Evolutionary conservation across 768 basidiomycete species (phyloP), one percentile per base, ranked within the genome.

Genomic region (Tubosaeta sp.): DNA sequence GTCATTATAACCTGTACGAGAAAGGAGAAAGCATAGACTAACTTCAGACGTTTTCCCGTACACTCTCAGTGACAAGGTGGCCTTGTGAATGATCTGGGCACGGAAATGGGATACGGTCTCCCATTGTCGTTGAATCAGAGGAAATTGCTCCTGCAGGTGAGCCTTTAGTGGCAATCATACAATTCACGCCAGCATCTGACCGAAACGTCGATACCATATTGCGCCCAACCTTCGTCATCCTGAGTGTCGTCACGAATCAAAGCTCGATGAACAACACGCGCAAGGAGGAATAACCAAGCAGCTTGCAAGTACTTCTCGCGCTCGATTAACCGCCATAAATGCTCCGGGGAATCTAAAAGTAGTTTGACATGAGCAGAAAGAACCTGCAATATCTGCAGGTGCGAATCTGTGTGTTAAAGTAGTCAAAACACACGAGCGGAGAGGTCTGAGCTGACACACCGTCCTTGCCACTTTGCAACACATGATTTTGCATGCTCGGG

Each of bases 91-190:
- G 56, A 97, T 95, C 63, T 95, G 93, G 1, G 85, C 75, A 41
- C 92, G 85, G 64, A 95, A 92, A 58, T 88, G 90, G 5, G 84
- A 82, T 8, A 97, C 82, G 1, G 82, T 77, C 52, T 95, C 95
- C 95, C 94, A 97, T 69, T 97, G 95, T 33, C 91, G 85, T 58
- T 92, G 88, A 4, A 92, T 82, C 5, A 97, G 74, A 26, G 94
- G 91, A 58, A 95, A 87, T 69, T 94, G 90, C 43, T 82, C 81
- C 92, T 94, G 62, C 14, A 43, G 5, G 38, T 34, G 39, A 10
- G 14, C 13, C 27, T 42, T 56, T 35, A 56, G 32, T 7, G 27
- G 37, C 19, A 1, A 37, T 42, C 6, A 22, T 8, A 7, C 17
- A 25, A n/a, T 17, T 31, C 10, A 37, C n/a, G 22, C 25, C 9